A percentile compares a stretch with the other conserved stretches of the same genome.
Evolutionary conservation across 1,284 basidiomycete genomes (phyloP).

Genomic region (Pascua sp.): DNA sequence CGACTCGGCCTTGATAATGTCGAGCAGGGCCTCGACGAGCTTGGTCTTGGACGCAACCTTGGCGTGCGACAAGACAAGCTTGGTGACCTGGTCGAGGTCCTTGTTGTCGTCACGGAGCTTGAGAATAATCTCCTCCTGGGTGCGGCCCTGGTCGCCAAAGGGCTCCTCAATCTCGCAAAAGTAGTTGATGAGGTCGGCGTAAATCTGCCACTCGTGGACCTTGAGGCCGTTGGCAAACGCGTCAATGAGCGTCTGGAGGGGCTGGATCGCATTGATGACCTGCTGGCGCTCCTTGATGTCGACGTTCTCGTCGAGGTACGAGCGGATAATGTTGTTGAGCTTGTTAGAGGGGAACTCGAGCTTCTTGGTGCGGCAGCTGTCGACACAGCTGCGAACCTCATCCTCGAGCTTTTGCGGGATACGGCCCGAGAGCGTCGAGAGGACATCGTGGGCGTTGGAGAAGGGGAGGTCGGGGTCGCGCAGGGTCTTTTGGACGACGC

Average conservation of each 20-base stretch:
- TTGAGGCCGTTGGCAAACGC: constrained; percentile 80
- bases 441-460: constrained; percentile 75
- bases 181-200: constrained; percentile 47
- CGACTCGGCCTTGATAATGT: constrained; percentile 77
- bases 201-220: constrained; percentile 68
- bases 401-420: constrained; percentile 92
- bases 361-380: constrained; percentile 66
- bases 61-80: constrained; percentile 88
- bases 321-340: constrained; percentile 60
- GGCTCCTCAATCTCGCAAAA: constrained; percentile 73
- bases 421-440: constrained; percentile 87
- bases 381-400: constrained; percentile 72
- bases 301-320: constrained; percentile 77
- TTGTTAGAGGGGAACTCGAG: constrained; percentile 77
- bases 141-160: constrained; percentile 73
- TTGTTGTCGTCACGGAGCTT: constrained; percentile 88
- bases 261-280: constrained; percentile 68
- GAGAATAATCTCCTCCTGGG: constrained; percentile 83
- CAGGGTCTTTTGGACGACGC: constrained; percentile 42
- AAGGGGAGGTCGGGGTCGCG: constrained; percentile 85
- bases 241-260: constrained; percentile 74
- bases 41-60: constrained; percentile 91
- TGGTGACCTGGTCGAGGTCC: constrained; percentile 85
- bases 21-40: constrained; percentile 77
- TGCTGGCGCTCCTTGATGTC: constrained; percentile 71